Base-by-base conservation (phyloP, 1,284 basidiomycete genomes). In the Moniliophthora roreri region DNA sequence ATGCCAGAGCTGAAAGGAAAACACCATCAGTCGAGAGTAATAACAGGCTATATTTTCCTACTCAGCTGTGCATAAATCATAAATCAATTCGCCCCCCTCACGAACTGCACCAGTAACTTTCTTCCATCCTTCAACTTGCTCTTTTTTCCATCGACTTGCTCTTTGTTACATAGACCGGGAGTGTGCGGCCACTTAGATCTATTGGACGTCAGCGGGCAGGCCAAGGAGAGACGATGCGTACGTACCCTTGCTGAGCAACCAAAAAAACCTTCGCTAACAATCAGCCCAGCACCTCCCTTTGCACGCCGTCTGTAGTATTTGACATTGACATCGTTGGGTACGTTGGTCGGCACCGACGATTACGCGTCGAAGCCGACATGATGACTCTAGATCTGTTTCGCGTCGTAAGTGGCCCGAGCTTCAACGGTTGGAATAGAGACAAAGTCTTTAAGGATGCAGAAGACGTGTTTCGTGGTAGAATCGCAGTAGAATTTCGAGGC, bases 301-400 rank as follows among this genome's bases (percentile, higher is more conserved):
- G 47, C 55, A 2, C 79, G 70, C 55, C 81, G 78, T 1, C 63
- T 56, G 54, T 80, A 80, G 62, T 80, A 80, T 53, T 76, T 69
- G 13, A 60, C 55, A 65, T 74, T 76, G 24, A 71, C 53, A 4
- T 68, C 65, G 38, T 66, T 52, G 13, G 63, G 65, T 13, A 65
- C 59, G 39, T 65, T 64, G 10, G 60, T 60, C 20, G 61, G 60
- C 6, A 53, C 54, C 15, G 66, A 64, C 72, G 63, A 62, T 67
- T 67, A 13, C 72, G 65, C 13, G 71, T 74, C 50, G 73, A 51
- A 3, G 69, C 62, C 6, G 69, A 66, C 58, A 72, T 62, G 20
- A 65, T 58, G 39, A 72, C 53, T n/a, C n/a, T n/a, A n/a, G n/a
- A n/a, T 5, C 70, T 60, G 56, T 72, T 62, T n/a, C 50, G 40